A percentile compares a stretch with the other conserved stretches of the same genome.
Evolutionary conservation across 805 yeast species (phyloP).

Genomic region (Candida succiphila): DNA sequence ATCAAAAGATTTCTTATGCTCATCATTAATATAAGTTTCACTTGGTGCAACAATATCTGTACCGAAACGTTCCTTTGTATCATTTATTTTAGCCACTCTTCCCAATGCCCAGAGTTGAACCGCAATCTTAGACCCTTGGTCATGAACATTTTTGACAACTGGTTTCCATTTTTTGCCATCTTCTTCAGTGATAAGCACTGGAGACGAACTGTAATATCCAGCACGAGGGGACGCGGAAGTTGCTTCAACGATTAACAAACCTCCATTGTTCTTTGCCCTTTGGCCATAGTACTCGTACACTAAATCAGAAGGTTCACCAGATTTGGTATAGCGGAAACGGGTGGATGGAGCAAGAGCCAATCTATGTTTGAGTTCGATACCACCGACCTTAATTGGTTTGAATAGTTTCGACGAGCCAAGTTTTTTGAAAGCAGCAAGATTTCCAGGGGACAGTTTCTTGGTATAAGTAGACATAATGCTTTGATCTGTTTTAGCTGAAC

Average conservation of each 20-base stretch:
- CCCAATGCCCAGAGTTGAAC: constrained; percentile 52
- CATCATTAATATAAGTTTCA: too few species aligned
- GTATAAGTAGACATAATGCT: too few species aligned
- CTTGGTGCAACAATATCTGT: too few species aligned
- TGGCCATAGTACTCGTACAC: constrained; percentile 44
- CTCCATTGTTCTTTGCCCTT: constrained; percentile 45
- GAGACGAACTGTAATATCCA: constrained; percentile 32
- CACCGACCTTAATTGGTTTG: constrained; percentile 35
- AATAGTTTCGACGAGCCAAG: constrained; percentile 24
- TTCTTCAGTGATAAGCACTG: constrained; percentile 38
- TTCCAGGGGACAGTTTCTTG: too few species aligned
- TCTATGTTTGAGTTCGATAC: constrained; percentile 26
- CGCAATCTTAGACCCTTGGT: constrained; percentile 32
- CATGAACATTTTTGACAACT: constrained; percentile 40
- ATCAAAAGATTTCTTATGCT: too few species aligned
- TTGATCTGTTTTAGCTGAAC: too few species aligned
- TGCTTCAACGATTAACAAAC: constrained; percentile 53
- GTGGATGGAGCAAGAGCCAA: constrained; percentile 43
- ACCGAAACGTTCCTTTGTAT: too few species aligned
- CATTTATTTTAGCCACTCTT: too few species aligned
- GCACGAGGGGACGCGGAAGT: constrained; percentile 35
- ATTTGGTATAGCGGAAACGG: constrained; percentile 29
- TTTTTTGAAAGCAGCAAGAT: too few species aligned
- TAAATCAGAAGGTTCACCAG: constrained; percentile 35
- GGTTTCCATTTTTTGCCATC: constrained; percentile 43